Conservation (phyloP, 1,284 basidiomycete genomes). For the Malassezia furfur region DNA sequence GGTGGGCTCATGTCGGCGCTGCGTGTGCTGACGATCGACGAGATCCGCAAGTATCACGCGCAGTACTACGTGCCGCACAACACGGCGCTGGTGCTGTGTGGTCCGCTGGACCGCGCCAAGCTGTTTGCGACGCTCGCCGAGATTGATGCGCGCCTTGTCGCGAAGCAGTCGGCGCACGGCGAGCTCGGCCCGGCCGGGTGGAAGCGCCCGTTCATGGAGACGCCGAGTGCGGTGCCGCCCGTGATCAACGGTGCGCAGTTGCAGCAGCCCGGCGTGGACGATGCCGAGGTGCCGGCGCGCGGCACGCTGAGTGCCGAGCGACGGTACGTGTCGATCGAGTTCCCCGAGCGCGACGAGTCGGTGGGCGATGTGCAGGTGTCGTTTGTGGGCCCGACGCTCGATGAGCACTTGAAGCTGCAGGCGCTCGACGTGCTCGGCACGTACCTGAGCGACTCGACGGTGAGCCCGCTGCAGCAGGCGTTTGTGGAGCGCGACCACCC, state of each 20-base stretch:
- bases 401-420: constrained; percentile 66
- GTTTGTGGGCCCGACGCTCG: constrained; percentile 69
- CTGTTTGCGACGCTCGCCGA: constrained; percentile 58
- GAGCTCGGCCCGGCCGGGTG: constrained; percentile 68
- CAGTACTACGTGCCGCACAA: constrained; percentile 94
- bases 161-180: constrained; percentile 52
- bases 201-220: constrained; percentile 91
- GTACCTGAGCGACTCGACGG: constrained; percentile 74
- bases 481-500: constrained; percentile 87
- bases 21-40: constrained; percentile 78
- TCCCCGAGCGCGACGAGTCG: constrained; percentile 96
- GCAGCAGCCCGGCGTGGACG: constrained; percentile 28
- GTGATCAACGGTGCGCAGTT: constrained; percentile 46
- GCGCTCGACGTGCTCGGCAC: constrained; percentile 70
- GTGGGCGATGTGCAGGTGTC: constrained; percentile 73
- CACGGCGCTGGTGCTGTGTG: constrained; percentile 69
- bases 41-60: constrained; percentile 71
- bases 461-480: constrained; percentile 82
- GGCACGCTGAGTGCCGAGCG: constrained; percentile 28
- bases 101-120: constrained; percentile 58
- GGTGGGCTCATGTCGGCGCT: constrained; percentile 90
- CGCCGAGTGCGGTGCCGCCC: constrained; percentile 60
- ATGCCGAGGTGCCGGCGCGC: constrained; percentile 27
- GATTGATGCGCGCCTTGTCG: constrained; percentile 36
- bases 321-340: constrained; percentile 64